These are phyloP conservation scores for Geoglossum glabrum DNA, from an alignment of 495 filamentous ascomycete species.

Conservation along the genomic window DNA sequence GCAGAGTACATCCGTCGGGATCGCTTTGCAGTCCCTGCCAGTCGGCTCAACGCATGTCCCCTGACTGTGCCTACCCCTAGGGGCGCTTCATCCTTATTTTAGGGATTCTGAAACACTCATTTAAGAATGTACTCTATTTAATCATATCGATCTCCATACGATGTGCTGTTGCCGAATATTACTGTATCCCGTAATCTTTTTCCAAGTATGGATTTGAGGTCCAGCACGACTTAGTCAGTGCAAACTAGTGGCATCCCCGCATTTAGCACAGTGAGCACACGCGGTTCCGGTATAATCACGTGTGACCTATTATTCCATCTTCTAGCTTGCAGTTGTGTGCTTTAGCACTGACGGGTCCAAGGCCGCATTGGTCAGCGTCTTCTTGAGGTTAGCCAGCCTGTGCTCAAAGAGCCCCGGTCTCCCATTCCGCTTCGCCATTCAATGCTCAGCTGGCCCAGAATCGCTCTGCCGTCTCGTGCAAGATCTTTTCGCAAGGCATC, in stretches of 20 bases:
- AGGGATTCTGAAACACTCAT: background rate
- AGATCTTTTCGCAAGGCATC: conserved; percentile 28
- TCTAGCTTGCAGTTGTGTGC: background rate
- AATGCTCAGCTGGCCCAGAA: conserved; percentile 65
- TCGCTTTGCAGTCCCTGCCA: background rate
- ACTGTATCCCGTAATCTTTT: background rate
- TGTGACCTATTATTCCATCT: background rate
- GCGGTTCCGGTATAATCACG: background rate
- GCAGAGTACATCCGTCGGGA: too few species aligned
- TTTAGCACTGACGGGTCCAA: background rate
- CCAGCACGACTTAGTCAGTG: background rate
- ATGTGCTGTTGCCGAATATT: background rate
- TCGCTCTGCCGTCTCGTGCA: conserved; percentile 37
- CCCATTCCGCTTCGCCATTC: conserved; percentile 84
- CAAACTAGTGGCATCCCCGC: background rate
- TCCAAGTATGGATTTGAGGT: background rate
- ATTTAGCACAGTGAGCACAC: background rate
- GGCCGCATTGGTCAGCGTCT: conserved; percentile 18
- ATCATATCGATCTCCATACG: background rate
- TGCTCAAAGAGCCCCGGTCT: conserved; percentile 68
- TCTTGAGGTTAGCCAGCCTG: conserved; percentile 57
- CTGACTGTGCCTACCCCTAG: background rate
- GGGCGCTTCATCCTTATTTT: background rate
- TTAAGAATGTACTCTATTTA: background rate
- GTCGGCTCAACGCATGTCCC: background rate